Evolutionary conservation across 2,329 filamentous ascomycete genomes (phyloP).

Genomic region (Hyphodiscus sp.): DNA sequence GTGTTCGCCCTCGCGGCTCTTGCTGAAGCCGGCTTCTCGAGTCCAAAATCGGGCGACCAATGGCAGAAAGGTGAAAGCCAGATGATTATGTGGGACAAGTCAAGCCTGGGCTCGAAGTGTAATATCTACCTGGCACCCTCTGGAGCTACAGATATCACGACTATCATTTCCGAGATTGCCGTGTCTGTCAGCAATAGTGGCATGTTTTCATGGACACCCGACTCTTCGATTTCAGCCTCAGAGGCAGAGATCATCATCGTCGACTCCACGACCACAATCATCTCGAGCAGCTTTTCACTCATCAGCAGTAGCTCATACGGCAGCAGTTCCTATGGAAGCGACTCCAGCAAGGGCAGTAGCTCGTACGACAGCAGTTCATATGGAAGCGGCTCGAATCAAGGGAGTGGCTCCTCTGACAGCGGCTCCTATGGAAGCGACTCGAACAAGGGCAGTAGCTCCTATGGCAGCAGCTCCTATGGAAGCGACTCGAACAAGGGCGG

Average conservation of each 20-base stretch:
- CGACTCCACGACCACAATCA: conserved; percentile 7
- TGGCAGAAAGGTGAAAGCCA: conserved; percentile 8
- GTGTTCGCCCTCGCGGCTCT: conserved; percentile 7
- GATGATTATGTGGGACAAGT: conserved; percentile 14
- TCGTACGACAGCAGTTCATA: background rate
- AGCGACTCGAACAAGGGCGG: background rate
- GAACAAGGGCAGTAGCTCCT: background rate
- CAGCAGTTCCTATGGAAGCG: background rate
- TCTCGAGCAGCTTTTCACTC: conserved; percentile 8
- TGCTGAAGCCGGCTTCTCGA: conserved; percentile 7
- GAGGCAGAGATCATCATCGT: conserved; percentile 15
- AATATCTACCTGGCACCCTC: conserved; percentile 13
- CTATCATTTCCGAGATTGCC: conserved; percentile 42
- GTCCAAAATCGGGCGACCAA: conserved; percentile 12
- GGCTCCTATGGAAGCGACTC: no score
- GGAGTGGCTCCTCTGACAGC: background rate
- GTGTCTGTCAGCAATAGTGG: conserved; percentile 39
- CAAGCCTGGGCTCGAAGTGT: conserved; percentile 4
- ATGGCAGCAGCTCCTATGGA: background rate
- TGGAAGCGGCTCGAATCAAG: background rate
- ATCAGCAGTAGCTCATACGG: background rate
- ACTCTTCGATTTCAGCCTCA: conserved; percentile 5
- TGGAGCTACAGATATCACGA: conserved; percentile 13
- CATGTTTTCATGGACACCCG: conserved; percentile 12
- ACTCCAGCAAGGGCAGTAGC: background rate